Evolutionary conservation across 2,329 filamentous ascomycete species (phyloP), one percentile per base, ranked within the genome.

Genomic region (Cladosporium halotolerans): DNA sequence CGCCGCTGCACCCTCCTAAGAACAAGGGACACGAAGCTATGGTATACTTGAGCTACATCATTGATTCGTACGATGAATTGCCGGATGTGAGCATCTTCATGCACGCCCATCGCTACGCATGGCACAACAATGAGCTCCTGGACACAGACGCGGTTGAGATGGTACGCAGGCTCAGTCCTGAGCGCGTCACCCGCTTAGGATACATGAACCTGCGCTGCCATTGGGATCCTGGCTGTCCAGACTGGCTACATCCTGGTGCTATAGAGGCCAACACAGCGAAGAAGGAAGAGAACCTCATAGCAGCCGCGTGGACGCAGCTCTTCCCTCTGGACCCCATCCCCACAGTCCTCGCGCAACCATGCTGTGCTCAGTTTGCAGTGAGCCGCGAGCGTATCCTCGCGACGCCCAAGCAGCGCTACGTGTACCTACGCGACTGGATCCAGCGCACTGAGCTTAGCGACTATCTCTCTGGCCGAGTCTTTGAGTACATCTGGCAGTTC

Each of bases 401-500:
- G 1, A 75, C 79, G 33, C 79, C 79, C 1, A 72, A 74, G 48
- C 71, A 74, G 19, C 73, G 76, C 43, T 84, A 79, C 62, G 69
- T 80, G 16, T 78, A 74, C 61, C 79, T 81, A 60, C 75, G 81
- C 23, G 77, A 83, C 60, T 85, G 82, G 82, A 67, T 84, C 2
- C 69, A 83, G 28, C 72, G 73, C n/a, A 83, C 81, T 0, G 70
- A 76, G 16, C 63, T 84, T 31, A 71, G 68, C 18, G 80, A 84
- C 61, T 75, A 74, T 40, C 70, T 83, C 16, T 78, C 77, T 10
- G 81, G 81, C 2, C 73, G 82, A 2, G 73, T 84, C 13, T 84
- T 80, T 72, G 82, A 85, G 63, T 84, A 84, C 62, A 67, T 83
- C 1, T 85, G 82, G 82, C 80, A 83, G 55, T 80, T 76, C 55